Base-by-base conservation (phyloP, 2,329 filamentous ascomycete genomes). In the Macroventuria anomochaeta region DNA sequence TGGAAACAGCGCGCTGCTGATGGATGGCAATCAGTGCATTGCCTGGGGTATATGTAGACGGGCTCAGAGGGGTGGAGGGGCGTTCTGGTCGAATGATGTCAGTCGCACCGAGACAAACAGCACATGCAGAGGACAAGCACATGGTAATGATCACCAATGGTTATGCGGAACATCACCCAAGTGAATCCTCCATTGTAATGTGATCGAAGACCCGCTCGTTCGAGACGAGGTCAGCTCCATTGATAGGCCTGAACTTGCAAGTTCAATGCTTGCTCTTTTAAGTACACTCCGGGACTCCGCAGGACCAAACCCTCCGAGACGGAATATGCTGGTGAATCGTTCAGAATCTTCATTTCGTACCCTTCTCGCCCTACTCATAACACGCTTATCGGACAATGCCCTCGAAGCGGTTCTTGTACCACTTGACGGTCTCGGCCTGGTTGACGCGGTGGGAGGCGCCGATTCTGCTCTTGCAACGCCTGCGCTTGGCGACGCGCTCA, bases 321-420 rank as follows among this genome's bases (percentile, higher is more conserved):
- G 68, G 67, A 70, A 70, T 64, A 75, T 73, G 69, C 66, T 70
- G 66, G 56, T 65, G 47, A 65, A 62, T 68, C 61, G 61, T 72
- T 65, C 72, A 70, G 64, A 65, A 68, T 64, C 63, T 67, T 66
- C 60, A 58, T 56, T 64, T 68, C 60, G 58, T 65, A 66, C 59
- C 62, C 46, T 55, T 61, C 54, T 59, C 60, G 47, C 62, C 57
- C 58, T 57, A 43, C 49, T 46, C 55, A 58, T 40, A 57, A 63
- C 58, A 67, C 76, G 75, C 87, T 91, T 96, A 97, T 85, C 95
- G 89, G 83, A 99, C 91, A 79, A 97, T 97, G 79, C 93, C 95
- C 79, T 97, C 92, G 88, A 96, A 97, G 81, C 92, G 88, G 79
- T 85, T 87, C 85, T 90, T 90, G 86, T 89, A 99, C 95, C 95